phyloP scores from a whole-genome alignment of 306 rosid genomes.

The Carpinus viminea region DNA sequence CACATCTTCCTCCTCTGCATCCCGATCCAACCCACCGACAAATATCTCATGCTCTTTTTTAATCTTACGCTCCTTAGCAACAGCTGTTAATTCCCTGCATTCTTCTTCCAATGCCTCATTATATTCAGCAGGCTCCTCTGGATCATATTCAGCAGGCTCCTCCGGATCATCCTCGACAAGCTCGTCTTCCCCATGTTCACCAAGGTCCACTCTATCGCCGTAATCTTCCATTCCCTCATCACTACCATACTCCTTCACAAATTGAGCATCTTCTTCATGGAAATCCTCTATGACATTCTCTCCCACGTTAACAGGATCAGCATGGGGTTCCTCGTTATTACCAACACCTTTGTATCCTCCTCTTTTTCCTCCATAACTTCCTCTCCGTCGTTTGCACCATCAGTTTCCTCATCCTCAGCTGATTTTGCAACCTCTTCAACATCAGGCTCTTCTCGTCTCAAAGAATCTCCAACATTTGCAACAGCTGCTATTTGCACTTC shows the following conservation, averaged over 20 bases:
- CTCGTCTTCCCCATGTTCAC: conserved; percentile 50
- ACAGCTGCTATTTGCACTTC: conserved; percentile 14
- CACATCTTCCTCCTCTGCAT: conserved; percentile 75
- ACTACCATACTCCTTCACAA: conserved; percentile 25
- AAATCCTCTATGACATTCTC: conserved; percentile 27
- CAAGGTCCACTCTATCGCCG: conserved; percentile 51
- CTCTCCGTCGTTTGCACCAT: conserved; percentile 32
- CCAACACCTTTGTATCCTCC: conserved; percentile 33
- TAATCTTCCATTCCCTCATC: conserved; percentile 33
- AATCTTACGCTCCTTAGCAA: conserved; percentile 56
- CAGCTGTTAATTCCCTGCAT: conserved; percentile 47
- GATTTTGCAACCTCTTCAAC: conserved; percentile 34
- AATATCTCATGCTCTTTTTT: conserved; percentile 73
- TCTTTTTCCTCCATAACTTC: conserved; percentile 31
- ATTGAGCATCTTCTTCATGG: conserved; percentile 34
- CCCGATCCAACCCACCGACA: conserved; percentile 80
- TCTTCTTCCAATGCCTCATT: conserved; percentile 49
- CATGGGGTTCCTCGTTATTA: conserved; percentile 26
- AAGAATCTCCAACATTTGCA: conserved; percentile 32
- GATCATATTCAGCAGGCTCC: conserved; percentile 27
- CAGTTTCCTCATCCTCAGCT: conserved; percentile 26
- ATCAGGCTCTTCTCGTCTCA: conserved; percentile 18
- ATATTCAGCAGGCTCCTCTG: conserved; percentile 48
- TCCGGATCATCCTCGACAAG: conserved; percentile 48
- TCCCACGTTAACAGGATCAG: conserved; percentile 21